Conservation (phyloP, 1,139 yeast genomes). For the Petasospora rhodanensis region DNA sequence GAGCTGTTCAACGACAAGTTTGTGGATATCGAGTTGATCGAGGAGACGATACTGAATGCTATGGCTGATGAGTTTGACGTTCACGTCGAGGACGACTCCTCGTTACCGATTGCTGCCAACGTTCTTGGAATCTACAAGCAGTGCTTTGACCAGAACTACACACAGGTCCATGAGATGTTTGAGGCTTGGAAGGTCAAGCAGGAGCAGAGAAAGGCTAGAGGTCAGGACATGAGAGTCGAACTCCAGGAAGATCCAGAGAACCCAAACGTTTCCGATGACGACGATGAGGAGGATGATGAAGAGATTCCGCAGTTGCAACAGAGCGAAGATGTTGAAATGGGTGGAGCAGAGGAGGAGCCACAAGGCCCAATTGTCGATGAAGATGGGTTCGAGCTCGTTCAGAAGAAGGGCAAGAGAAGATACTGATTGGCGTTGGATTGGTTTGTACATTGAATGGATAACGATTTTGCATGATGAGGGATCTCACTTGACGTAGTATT, state of each 20-base stretch:
- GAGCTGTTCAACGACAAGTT: constrained; percentile 64
- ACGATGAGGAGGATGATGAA: constrained; percentile 40
- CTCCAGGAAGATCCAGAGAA: constrained; percentile 56
- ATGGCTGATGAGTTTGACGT: constrained; percentile 95
- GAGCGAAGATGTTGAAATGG: constrained; percentile 35
- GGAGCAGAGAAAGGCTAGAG: constrained; percentile 29
- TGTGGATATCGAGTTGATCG: constrained; percentile 75
- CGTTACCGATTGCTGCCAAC: constrained; percentile 64
- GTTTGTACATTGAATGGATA: too few relatives aligned
- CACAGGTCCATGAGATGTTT: constrained; percentile 55
- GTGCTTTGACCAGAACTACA: constrained; percentile 49
- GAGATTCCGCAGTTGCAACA: constrained; percentile 25
- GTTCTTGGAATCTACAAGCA: constrained; percentile 65
- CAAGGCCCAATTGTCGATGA: constrained; percentile 73
- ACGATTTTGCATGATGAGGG: too few relatives aligned
- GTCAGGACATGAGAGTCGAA: constrained; percentile 30
- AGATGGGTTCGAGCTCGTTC: constrained; percentile 89
- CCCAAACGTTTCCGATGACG: constrained; percentile 48
- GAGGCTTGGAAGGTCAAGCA: constrained; percentile 53
- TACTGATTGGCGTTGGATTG: too few relatives aligned
- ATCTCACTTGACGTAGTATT: too few relatives aligned
- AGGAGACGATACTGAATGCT: constrained; percentile 79
- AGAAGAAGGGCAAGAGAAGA: constrained; percentile 50
- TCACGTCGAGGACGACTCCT: constrained; percentile 83
- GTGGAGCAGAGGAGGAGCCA: constrained; percentile 26